Evolutionary conservation across 345 rosid genomes (phyloP), one percentile per base, ranked within the genome.

Genomic region (Arabidopsis arenosa): DNA sequence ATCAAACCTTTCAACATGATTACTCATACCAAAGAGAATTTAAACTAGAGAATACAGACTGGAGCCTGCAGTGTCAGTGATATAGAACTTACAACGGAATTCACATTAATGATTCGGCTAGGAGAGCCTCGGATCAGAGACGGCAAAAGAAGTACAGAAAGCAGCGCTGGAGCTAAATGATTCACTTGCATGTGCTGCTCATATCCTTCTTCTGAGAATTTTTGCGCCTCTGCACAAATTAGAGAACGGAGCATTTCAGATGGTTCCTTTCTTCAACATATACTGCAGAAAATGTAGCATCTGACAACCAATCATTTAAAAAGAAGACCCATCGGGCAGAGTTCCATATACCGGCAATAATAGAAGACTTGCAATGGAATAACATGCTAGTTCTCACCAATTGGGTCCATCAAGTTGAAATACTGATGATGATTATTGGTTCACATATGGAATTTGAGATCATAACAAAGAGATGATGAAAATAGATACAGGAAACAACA

Each of bases 141-240:
- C 5, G 99, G 99, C 82, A 95, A 82, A 77, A 93, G 98, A 78
- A 93, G 83, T 48, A 93, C 63, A 9, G 94, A 89, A 80, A 93
- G 96, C 73, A 90, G 78, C 5, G 98, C 91, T 57, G 98, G 98
- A 80, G 97, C 97, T 66, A 95, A 81, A 86, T 95, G 98, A 85
- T 95, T 95, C 45, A 93, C 99, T 95, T 93, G 98, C 94, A 93
- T 88, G 74, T 95, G 99, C 58, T 89, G 90, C 84, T 95, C 98
- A 75, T 86, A 81, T 39, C 94, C 96, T 75, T 95, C 93, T 74
- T 87, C 90, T 26, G 99, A 92, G 83, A 95, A 89, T 47, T 80
- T 90, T 79, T 95, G 97, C 30, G 94, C 89, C 80, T 87, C 97
- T 93, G 78, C 62, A 75, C 1, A 67, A 52, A 44, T 44, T 4